A percentile compares a stretch with the other conserved stretches of the same genome.
These are phyloP conservation scores for Pseudogymnoascus sp. DNA, from an alignment of 2,329 filamentous ascomycete genomes.

Conservation along the genomic window DNA sequence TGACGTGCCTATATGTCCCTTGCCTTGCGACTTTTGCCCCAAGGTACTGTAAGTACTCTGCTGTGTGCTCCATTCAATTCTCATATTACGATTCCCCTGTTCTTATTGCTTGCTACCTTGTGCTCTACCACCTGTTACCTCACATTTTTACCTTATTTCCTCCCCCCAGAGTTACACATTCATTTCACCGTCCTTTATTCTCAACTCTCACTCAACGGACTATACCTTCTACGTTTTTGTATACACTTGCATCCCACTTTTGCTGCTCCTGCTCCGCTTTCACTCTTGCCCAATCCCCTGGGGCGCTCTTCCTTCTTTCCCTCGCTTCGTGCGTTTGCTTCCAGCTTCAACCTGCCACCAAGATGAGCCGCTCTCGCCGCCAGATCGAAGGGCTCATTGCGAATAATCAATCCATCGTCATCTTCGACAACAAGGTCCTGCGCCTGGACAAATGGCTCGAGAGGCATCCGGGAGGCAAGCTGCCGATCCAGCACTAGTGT, in stretches of 20 bases:
- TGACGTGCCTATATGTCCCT: neutral
- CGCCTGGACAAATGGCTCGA: conserved; percentile 83
- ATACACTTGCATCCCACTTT: neutral
- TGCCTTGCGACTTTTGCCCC: conserved; percentile 1
- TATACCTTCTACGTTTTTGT: neutral
- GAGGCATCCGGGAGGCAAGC: conserved; percentile 88
- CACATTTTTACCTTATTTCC: conserved; percentile 4
- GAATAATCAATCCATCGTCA: conserved; percentile 68
- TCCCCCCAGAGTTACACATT: conserved; percentile 1
- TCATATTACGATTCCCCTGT: conserved; percentile 7
- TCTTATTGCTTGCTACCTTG: too few relatives aligned
- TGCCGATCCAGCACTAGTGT: conserved; percentile 86
- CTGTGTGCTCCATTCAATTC: conserved; percentile 5
- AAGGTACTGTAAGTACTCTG: neutral
- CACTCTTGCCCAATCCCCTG: neutral
- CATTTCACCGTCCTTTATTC: neutral
- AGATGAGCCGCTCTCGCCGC: conserved; percentile 34
- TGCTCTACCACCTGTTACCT: too few relatives aligned
- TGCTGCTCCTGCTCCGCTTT: neutral
- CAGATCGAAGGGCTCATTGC: conserved; percentile 79
- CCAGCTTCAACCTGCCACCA: neutral
- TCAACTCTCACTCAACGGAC: neutral
- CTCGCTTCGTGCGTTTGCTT: neutral
- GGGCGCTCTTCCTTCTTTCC: neutral
- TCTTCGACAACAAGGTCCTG: conserved; percentile 72